phyloP scores from a whole-genome alignment of 495 filamentous ascomycete genomes.

The Lasiosphaeria miniovina region DNA sequence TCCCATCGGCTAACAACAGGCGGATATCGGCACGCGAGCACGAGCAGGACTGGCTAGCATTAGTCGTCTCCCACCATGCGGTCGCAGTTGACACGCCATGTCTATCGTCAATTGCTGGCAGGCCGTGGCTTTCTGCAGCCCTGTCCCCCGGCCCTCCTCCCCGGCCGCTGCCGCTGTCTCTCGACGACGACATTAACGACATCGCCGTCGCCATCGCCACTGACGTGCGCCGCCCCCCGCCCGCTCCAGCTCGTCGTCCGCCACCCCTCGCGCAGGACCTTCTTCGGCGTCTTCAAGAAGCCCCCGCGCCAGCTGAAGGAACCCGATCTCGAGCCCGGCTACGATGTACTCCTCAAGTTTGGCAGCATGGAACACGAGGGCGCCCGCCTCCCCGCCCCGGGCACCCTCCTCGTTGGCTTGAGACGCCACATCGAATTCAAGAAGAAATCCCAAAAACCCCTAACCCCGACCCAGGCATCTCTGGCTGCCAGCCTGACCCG shows the following conservation, averaged over 20 bases:
- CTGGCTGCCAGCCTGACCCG: conserved; percentile 55
- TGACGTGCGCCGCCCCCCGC: conserved; percentile 16
- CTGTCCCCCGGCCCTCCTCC: conserved; percentile 15
- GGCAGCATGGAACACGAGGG: conserved; percentile 41
- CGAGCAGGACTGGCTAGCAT: conserved; percentile 17
- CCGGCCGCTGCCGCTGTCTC: conserved; percentile 17
- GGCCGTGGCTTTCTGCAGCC: conserved; percentile 54
- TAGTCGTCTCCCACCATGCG: conserved; percentile 59
- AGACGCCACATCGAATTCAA: conserved; percentile 61
- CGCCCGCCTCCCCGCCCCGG: conserved; percentile 54
- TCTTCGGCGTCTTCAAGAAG: conserved; percentile 59
- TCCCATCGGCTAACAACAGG: not conserved
- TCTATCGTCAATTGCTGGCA: conserved; percentile 67
- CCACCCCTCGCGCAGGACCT: conserved; percentile 42
- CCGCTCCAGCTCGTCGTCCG: conserved; percentile 31
- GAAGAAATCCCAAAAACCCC: conserved; percentile 38
- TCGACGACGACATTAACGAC: conserved; percentile 6
- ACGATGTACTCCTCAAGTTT: conserved; percentile 54
- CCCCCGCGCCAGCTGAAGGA: conserved; percentile 50
- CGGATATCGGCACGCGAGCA: not conserved
- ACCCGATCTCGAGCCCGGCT: conserved; percentile 58
- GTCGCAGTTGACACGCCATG: conserved; percentile 73
- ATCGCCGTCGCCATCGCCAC: too few species aligned
- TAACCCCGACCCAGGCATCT: conserved; percentile 66
- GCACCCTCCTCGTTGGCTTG: conserved; percentile 62